Conservation (phyloP, 768 basidiomycete genomes). For the Lactarius akahatsu region DNA sequence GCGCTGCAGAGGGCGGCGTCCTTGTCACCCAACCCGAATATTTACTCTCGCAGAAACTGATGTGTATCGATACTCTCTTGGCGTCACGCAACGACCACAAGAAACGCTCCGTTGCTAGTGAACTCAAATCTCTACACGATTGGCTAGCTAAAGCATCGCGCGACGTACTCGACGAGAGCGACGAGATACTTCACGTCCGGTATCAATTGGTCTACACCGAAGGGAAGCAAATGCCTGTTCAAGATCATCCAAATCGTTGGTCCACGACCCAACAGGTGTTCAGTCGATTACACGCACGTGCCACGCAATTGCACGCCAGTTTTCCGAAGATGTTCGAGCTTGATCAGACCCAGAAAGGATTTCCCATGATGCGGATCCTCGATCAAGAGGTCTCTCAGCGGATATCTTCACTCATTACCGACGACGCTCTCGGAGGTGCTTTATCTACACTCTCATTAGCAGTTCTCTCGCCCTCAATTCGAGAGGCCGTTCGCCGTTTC, state of each 20-base stretch:
- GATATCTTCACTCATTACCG: no score
- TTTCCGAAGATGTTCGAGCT: no score
- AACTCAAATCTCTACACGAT: not conserved
- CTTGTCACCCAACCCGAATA: constrained; percentile 54
- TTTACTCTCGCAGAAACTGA: constrained; percentile 49
- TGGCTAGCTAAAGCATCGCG: constrained; percentile 5
- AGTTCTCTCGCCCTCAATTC: no score
- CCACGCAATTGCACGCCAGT: not conserved
- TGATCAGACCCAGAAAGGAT: no score
- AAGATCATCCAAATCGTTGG: constrained; percentile 47
- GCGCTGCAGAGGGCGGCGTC: constrained; percentile 42
- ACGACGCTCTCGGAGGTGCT: no score
- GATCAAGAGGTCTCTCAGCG: no score
- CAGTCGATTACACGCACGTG: constrained; percentile 32
- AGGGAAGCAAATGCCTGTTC: constrained; percentile 39
- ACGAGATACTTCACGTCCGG: constrained; percentile 43
- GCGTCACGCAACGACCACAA: not conserved
- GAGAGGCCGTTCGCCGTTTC: no score
- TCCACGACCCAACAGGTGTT: constrained; percentile 42
- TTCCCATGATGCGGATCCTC: no score
- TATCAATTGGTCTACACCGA: constrained; percentile 51
- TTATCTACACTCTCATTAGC: no score
- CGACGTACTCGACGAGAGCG: constrained; percentile 23
- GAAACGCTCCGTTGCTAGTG: not conserved
- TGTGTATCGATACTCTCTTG: constrained; percentile 42